Evolutionary conservation across 495 filamentous ascomycete genomes (phyloP).

Genomic region (Penicillium samsonianum): DNA sequence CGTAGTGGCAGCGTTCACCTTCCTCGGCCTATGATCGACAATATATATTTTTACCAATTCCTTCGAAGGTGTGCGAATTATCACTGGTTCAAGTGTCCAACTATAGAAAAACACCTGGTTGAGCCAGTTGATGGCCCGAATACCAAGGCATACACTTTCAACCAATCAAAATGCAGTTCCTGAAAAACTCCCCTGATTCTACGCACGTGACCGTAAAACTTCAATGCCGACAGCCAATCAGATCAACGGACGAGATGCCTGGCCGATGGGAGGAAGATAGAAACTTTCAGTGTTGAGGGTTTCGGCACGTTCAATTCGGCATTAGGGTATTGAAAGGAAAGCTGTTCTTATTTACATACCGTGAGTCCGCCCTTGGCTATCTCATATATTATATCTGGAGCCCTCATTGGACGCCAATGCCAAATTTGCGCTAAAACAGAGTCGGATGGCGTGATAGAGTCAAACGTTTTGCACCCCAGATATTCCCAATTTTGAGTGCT

Average conservation of each 20-base stretch:
- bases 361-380: not conserved
- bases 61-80: no score
- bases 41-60: no score
- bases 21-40: no score
- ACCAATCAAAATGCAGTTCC: constrained; percentile 17
- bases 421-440: constrained; percentile 20
- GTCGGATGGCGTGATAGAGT: constrained; percentile 28
- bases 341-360: not conserved
- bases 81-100: no score
- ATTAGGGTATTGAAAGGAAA: not conserved
- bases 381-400: not conserved
- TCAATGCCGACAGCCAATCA: constrained; percentile 2
- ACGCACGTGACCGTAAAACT: constrained; percentile 3
- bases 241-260: not conserved
- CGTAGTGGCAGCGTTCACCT: no score
- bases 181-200: not conserved
- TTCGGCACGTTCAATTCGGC: not conserved
- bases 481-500: constrained; percentile 8
- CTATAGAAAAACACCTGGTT: no score
- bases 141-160: not conserved
- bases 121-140: not conserved
- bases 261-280: not conserved
- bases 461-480: constrained; percentile 18
- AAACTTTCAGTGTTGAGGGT: not conserved
- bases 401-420: constrained; percentile 2